A percentile compares a stretch with the other conserved stretches of the same genome.
phyloP scores from a whole-genome alignment of 306 rosid genomes.

The Gleditsia sinensis region DNA sequence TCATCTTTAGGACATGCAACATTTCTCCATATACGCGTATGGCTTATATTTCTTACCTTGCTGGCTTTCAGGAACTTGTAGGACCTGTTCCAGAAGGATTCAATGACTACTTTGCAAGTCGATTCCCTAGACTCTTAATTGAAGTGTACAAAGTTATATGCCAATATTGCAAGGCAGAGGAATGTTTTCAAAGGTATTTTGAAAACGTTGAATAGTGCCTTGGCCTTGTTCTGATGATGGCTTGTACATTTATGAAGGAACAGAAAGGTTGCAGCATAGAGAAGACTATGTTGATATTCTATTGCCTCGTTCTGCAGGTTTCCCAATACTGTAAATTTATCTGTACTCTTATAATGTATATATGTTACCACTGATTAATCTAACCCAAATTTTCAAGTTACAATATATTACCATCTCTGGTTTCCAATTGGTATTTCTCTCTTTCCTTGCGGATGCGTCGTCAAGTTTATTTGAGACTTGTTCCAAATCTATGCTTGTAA shows the following conservation, averaged over 20 bases:
- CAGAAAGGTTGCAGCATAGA: slow-evolving; percentile 14
- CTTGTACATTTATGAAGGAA: neutral
- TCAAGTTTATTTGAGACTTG: too few species aligned
- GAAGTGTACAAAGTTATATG: slow-evolving; percentile 62
- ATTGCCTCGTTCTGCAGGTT: neutral
- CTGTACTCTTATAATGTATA: neutral
- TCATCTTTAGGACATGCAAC: slow-evolving; percentile 10
- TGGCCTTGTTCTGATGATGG: neutral
- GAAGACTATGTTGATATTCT: slow-evolving; percentile 13
- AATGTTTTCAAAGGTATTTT: slow-evolving; percentile 56
- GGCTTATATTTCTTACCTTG: neutral
- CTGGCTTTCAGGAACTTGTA: slow-evolving; percentile 44
- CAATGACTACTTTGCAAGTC: slow-evolving; percentile 57
- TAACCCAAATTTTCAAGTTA: slow-evolving; percentile 10
- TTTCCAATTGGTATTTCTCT: too few species aligned
- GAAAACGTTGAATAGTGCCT: slow-evolving; percentile 33
- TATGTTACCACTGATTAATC: neutral
- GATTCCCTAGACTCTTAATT: slow-evolving; percentile 69
- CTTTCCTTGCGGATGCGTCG: too few species aligned
- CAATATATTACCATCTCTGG: neutral
- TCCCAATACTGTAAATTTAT: slow-evolving; percentile 2
- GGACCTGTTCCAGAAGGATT: slow-evolving; percentile 76
- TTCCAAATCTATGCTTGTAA: too few species aligned
- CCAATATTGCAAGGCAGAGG: slow-evolving; percentile 55
- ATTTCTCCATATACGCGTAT: neutral